Evolutionary conservation across 2,329 filamentous ascomycete genomes (phyloP).

Genomic region (Cercospora citrullina): DNA sequence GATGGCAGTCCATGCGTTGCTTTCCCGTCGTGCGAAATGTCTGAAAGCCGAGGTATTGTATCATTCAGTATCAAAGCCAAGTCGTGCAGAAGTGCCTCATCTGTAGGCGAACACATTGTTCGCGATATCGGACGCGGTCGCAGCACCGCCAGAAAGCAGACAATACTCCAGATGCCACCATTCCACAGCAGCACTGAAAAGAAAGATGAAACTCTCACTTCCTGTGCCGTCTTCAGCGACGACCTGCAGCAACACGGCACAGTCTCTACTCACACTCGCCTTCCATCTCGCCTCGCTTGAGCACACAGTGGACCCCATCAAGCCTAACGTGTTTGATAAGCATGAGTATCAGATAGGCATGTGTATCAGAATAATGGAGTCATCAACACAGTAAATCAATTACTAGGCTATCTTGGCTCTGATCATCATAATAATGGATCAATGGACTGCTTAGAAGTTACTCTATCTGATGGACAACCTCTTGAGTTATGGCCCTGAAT

Average conservation of each 20-base stretch:
- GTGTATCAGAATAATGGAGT: too few species aligned
- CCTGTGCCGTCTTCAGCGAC: not conserved
- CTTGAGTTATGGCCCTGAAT: too few species aligned
- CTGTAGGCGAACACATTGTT: too few species aligned
- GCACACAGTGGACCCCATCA: not conserved
- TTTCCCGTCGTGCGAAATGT: not conserved
- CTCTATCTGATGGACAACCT: too few species aligned
- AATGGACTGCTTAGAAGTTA: too few species aligned
- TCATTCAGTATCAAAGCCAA: not conserved
- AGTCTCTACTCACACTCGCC: not conserved
- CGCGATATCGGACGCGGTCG: not conserved
- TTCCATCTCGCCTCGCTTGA: not conserved
- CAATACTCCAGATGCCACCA: not conserved
- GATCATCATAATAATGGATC: too few species aligned
- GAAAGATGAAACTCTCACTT: not conserved
- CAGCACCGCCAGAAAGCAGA: not conserved
- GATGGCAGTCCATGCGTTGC: not conserved
- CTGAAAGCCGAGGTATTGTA: not conserved
- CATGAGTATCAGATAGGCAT: too few species aligned
- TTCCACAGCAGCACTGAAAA: not conserved
- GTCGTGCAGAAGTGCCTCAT: not conserved
- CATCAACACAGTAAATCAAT: too few species aligned
- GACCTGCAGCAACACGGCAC: not conserved
- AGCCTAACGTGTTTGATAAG: too few species aligned
- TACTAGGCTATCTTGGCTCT: too few species aligned